Evolutionary conservation across 163 green algal genomes (phyloP).

Genomic region (Prototheca cutis): DNA sequence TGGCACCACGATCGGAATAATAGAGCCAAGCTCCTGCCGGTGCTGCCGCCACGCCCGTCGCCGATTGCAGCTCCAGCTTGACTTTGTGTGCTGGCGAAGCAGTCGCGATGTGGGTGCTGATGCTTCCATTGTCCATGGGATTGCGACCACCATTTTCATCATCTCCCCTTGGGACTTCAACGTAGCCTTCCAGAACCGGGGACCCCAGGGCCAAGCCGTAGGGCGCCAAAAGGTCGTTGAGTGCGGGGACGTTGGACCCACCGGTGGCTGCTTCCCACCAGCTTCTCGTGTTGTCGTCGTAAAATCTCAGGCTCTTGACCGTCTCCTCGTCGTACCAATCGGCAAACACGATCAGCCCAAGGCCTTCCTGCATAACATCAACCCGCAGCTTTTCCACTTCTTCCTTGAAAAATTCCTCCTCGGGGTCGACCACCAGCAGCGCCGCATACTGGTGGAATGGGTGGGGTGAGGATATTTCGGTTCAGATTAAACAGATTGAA

Average conservation of each 20-base stretch:
- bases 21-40: not conserved
- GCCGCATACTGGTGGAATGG: constrained; percentile 75
- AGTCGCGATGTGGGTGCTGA: too few relatives aligned
- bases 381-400: constrained; percentile 56
- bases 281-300: constrained; percentile 96
- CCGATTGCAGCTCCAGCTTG: constrained; percentile 14
- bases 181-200: not conserved
- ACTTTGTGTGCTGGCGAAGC: too few relatives aligned
- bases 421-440: constrained; percentile 82
- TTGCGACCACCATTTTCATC: too few relatives aligned
- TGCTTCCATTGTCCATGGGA: too few relatives aligned
- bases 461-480: too few relatives aligned
- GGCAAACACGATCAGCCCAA: constrained; percentile 82
- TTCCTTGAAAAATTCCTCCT: constrained; percentile 89
- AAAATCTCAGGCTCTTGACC: constrained; percentile 85
- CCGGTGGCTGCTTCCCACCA: constrained; percentile 86
- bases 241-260: constrained; percentile 86
- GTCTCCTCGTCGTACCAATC: constrained; percentile 91
- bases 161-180: not conserved
- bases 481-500: too few relatives aligned
- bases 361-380: constrained; percentile 64
- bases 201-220: constrained; percentile 71
- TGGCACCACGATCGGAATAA: too few relatives aligned
- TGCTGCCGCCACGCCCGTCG: constrained; percentile 1
- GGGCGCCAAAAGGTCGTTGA: constrained; percentile 88